These are phyloP conservation scores for Citrus trifoliata DNA, from an alignment of 345 rosid species.

Conservation along the genomic window DNA sequence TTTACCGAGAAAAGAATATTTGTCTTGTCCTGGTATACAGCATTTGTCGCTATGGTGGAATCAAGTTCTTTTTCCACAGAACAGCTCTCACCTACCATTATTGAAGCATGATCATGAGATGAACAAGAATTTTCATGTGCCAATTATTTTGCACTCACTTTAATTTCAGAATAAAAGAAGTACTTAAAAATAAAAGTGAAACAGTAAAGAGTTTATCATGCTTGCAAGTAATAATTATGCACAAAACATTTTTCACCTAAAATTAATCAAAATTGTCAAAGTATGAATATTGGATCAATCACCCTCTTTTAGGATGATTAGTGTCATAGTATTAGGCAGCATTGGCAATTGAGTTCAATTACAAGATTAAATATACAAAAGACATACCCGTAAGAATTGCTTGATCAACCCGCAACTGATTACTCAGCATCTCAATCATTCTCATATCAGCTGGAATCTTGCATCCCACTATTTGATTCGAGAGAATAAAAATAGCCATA, in stretches of 20 bases:
- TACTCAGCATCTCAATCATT: constrained; percentile 89
- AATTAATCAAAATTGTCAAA: background rate
- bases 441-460: constrained; percentile 99
- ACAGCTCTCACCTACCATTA: constrained; percentile 86
- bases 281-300: background rate
- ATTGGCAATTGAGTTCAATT: background rate
- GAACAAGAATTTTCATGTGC: background rate
- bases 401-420: constrained; percentile 92
- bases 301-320: background rate
- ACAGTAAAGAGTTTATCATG: background rate
- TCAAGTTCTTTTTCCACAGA: constrained; percentile 89
- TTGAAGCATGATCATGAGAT: constrained; percentile 20
- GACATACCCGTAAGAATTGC: constrained; percentile 92
- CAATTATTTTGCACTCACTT: background rate
- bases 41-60: constrained; percentile 67
- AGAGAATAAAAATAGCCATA: background rate
- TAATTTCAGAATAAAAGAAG: background rate
- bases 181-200: background rate
- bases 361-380: background rate
- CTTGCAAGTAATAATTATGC: background rate
- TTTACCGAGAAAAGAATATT: constrained; percentile 94
- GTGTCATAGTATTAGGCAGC: background rate
- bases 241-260: background rate
- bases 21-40: constrained; percentile 99
- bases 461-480: constrained; percentile 69